Percentiles rank a stretch among this genome's conserved stretches.
These are phyloP conservation scores for Colletotrichum orbiculare DNA, from an alignment of 2,329 filamentous ascomycete genomes.

Conservation along the genomic window DNA sequence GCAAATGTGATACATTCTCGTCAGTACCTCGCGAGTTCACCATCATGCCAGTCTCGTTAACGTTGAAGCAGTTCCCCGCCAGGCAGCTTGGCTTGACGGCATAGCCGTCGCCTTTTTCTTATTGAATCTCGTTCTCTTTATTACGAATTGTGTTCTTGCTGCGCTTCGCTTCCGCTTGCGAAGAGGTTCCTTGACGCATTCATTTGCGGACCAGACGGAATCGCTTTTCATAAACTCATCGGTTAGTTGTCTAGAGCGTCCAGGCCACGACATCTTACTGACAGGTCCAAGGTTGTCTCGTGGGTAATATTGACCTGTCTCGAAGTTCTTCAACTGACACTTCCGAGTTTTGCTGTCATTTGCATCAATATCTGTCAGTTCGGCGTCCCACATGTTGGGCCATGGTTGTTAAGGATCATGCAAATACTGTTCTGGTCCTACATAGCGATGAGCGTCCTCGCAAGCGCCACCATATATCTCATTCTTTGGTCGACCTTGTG, in stretches of 20 bases:
- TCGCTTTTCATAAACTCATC: conserved; percentile 80
- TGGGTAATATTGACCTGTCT: conserved; percentile 53
- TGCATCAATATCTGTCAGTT: conserved; percentile 84
- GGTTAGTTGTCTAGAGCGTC: conserved; percentile 50
- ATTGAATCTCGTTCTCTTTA: conserved; percentile 71
- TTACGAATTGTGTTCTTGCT: conserved; percentile 72
- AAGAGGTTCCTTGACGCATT: conserved; percentile 76
- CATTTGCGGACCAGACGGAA: conserved; percentile 81
- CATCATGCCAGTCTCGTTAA: conserved; percentile 64
- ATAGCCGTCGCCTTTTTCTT: conserved; percentile 72
- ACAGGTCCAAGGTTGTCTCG: conserved; percentile 53
- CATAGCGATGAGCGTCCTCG: conserved; percentile 71
- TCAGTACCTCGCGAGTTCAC: conserved; percentile 58
- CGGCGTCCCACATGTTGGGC: conserved; percentile 69
- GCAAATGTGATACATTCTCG: conserved; percentile 65
- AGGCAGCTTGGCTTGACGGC: conserved; percentile 65
- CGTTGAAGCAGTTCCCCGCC: conserved; percentile 66
- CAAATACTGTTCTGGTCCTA: conserved; percentile 81
- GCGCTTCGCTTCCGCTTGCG: conserved; percentile 75
- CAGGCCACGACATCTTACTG: background rate
- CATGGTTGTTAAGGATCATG: conserved; percentile 71
- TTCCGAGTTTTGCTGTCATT: conserved; percentile 76
- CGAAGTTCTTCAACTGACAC: conserved; percentile 40
- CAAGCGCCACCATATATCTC: conserved; percentile 79
- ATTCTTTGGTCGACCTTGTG: conserved; percentile 74